These are phyloP conservation scores for Rhizophora mangle DNA, from an alignment of 345 rosid species.

Conservation along the genomic window DNA sequence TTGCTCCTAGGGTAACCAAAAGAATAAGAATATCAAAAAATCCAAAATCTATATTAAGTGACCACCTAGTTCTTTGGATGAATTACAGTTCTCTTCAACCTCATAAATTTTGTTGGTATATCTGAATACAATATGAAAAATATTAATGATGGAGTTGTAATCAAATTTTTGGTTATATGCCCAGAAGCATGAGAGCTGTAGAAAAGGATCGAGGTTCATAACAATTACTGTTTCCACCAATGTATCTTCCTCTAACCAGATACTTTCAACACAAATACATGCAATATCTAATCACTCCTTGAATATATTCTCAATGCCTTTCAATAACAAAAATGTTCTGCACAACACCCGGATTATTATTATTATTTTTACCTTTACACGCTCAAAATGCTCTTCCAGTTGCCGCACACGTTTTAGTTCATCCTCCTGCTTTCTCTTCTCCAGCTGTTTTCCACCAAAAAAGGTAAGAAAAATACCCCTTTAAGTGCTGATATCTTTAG, in stretches of 20 bases:
- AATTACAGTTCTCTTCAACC: no score
- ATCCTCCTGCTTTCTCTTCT: constrained; percentile 90
- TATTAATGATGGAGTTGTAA: no score
- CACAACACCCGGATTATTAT: not conserved
- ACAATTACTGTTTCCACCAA: not conserved
- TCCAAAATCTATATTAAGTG: not conserved
- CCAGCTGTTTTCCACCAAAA: constrained; percentile 54
- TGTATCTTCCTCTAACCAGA: not conserved
- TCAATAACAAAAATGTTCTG: not conserved
- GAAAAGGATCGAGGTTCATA: not conserved
- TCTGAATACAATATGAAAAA: no score
- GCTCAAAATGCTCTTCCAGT: constrained; percentile 86
- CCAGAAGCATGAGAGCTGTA: not conserved
- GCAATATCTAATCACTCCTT: not conserved
- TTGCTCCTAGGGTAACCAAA: constrained; percentile 61
- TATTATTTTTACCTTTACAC: constrained; percentile 55
- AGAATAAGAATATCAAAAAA: constrained; percentile 8
- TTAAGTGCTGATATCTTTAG: not conserved
- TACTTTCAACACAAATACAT: not conserved
- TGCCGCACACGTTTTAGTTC: constrained; percentile 78
- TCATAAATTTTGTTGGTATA: no score
- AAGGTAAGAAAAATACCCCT: not conserved
- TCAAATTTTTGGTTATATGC: no score
- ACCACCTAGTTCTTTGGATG: no score
- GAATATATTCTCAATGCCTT: not conserved